Base-by-base conservation (phyloP, 164 flowering plant genomes). In the Magnolia officinalis region DNA sequence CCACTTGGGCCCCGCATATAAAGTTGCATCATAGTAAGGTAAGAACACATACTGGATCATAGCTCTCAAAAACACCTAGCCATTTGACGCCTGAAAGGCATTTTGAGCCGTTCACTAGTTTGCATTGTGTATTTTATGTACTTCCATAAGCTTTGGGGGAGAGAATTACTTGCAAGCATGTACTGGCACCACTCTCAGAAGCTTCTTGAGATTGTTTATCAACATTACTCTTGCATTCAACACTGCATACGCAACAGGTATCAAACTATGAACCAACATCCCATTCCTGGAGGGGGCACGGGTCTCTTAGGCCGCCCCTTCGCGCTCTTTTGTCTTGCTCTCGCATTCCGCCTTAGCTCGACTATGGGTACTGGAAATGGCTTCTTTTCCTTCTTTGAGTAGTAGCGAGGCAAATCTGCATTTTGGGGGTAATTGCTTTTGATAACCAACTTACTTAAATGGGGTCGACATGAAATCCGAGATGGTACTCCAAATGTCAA, bases 281-380 rank as follows among this genome's bases (percentile, higher is more conserved):
- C 99, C 99, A 78, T 84, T 88, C 82, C 88, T 52, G 98, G 98
- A 76, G 99, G 93, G 68, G 87, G 90, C 10, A 82, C 76, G 1
- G 89, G 91, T 78, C 72, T 80, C 82, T 73, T 89, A 18, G 91
- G 96, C 78, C 82, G 74, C 76, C 88, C 89, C 79, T 77, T 89
- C 20, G 78, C 84, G 24, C 78, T 88, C 83, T 96, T 94, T 64
- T 83, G 19, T 84, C 99, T 92, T 85, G 89, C 91, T 77, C 98
- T 88, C 67, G 99, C 97, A 79, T 89, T 89, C 74, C 99, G 88
- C 77, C 99, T 86, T 70, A 96, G 86, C 83, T 96, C 98, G 69
- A 91, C 83, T 18, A 96, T 76, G 23, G 99, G 99, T 64, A 83
- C 73, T 14, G 96, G 96, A 79, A 94, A 96, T 26, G 98, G 99